These are phyloP conservation scores for Zymoseptoria tritici DNA, from an alignment of 2,329 filamentous ascomycete species.

Conservation along the genomic window DNA sequence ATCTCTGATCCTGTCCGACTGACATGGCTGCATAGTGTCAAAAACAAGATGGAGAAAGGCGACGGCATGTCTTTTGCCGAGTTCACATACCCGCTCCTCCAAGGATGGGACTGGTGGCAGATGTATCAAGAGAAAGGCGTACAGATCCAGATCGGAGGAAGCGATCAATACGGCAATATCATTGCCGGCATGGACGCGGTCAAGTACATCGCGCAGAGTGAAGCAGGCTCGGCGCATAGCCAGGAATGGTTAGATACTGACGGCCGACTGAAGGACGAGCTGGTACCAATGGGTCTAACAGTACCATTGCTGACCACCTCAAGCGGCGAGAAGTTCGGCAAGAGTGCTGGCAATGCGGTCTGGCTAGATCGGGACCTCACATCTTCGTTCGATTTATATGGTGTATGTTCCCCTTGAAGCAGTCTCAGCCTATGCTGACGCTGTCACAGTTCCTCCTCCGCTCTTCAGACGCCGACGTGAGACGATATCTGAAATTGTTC, in stretches of 20 bases:
- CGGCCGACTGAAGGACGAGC: conserved; percentile 35
- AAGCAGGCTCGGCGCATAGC: conserved; percentile 5
- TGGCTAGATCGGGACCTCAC: conserved; percentile 86
- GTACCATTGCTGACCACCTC: conserved; percentile 82
- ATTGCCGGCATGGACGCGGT: conserved; percentile 80
- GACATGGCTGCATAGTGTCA: conserved; percentile 49
- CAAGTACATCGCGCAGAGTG: conserved; percentile 59
- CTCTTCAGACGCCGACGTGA: conserved; percentile 72
- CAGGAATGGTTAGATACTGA: conserved; percentile 17
- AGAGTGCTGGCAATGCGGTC: conserved; percentile 85
- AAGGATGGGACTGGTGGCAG: conserved; percentile 95
- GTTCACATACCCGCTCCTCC: conserved; percentile 85
- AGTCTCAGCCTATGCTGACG: conserved; percentile 1
- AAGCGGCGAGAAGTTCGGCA: conserved; percentile 85
- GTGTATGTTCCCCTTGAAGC: conserved; percentile 35
- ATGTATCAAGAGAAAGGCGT: conserved; percentile 63
- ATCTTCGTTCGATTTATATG: conserved; percentile 75
- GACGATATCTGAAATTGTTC: conserved; percentile 76
- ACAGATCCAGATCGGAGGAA: conserved; percentile 86
- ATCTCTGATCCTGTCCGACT: conserved; percentile 10
- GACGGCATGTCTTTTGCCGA: conserved; percentile 93
- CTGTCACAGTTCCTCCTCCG: conserved; percentile 68
- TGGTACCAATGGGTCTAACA: conserved; percentile 71
- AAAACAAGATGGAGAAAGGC: conserved; percentile 71
- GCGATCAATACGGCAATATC: conserved; percentile 96